Conservation (phyloP, 805 yeast species). For the Wickerhamiella domercqiae region DNA sequence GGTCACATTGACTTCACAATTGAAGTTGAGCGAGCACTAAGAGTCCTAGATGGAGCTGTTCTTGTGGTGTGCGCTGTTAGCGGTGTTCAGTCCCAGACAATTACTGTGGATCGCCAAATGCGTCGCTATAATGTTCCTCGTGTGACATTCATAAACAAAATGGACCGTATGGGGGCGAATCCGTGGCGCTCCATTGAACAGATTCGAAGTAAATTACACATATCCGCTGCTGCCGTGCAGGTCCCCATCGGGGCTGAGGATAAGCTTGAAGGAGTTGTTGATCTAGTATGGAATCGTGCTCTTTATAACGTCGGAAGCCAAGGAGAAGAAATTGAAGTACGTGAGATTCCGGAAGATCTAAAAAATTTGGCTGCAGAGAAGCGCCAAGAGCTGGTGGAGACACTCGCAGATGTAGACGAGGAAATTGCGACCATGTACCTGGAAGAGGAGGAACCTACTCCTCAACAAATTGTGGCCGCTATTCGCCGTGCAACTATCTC, state of each 20-base stretch:
- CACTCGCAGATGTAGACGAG: constrained; percentile 95
- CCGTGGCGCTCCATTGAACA: constrained; percentile 94
- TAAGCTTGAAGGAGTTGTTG: constrained; percentile 74
- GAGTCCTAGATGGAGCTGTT: constrained; percentile 97
- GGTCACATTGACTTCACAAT: constrained; percentile 98
- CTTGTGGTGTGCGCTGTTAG: constrained; percentile 96
- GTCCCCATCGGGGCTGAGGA: constrained; percentile 94
- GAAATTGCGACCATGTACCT: constrained; percentile 86
- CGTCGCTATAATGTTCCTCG: constrained; percentile 95
- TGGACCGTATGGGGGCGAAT: constrained; percentile 99
- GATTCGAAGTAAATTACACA: constrained; percentile 69
- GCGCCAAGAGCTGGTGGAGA: constrained; percentile 73
- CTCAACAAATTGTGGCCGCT: constrained; percentile 70
- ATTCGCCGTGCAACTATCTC: constrained; percentile 93
- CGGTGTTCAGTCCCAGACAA: constrained; percentile 97
- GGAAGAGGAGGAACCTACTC: constrained; percentile 79
- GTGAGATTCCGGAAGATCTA: constrained; percentile 63
- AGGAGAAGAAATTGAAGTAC: constrained; percentile 63
- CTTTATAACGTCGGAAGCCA: constrained; percentile 64
- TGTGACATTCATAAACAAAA: constrained; percentile 88
- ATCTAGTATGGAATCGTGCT: constrained; percentile 76
- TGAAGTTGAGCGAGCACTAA: constrained; percentile 95
- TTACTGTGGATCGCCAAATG: constrained; percentile 98
- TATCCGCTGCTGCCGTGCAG: constrained; percentile 94
- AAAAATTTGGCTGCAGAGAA: constrained; percentile 77